phyloP scores from a whole-genome alignment of 805 yeast genomes.

The Saccharomycopsis sp. region DNA sequence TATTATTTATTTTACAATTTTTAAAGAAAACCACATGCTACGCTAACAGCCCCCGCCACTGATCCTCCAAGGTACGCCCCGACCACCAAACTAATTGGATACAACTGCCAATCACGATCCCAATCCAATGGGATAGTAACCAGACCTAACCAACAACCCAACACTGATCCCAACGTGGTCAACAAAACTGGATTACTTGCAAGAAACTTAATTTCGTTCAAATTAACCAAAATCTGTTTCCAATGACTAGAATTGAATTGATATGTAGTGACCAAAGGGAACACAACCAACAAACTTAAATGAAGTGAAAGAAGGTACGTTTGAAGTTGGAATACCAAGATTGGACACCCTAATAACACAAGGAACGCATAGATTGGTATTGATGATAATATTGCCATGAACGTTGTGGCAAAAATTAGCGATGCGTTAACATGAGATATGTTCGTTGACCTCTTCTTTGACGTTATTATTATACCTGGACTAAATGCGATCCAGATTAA shows the following conservation, averaged over 20 bases:
- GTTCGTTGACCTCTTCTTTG: not conserved
- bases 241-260: conserved; percentile 44
- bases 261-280: conserved; percentile 54
- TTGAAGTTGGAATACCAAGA: conserved; percentile 42
- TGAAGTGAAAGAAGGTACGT: conserved; percentile 60
- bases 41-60: conserved; percentile 39
- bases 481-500: conserved; percentile 12
- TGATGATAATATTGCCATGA: conserved; percentile 21
- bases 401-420: conserved; percentile 15
- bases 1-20: too few species aligned
- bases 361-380: conserved; percentile 32
- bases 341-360: conserved; percentile 78
- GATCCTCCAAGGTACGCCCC: conserved; percentile 76
- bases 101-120: conserved; percentile 95
- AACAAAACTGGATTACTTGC: conserved; percentile 12
- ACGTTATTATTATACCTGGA: not conserved
- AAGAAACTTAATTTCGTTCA: conserved; percentile 11
- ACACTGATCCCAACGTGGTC: conserved; percentile 25
- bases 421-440: conserved; percentile 21
- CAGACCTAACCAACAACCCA: conserved; percentile 92
- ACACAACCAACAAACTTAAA: conserved; percentile 49
- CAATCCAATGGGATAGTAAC: conserved; percentile 93
- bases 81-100: conserved; percentile 83
- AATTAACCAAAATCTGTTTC: conserved; percentile 24
- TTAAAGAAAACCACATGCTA: not conserved